Conservation (phyloP, 108 stramenopile species). For the Schizochytrium sp. region DNA sequence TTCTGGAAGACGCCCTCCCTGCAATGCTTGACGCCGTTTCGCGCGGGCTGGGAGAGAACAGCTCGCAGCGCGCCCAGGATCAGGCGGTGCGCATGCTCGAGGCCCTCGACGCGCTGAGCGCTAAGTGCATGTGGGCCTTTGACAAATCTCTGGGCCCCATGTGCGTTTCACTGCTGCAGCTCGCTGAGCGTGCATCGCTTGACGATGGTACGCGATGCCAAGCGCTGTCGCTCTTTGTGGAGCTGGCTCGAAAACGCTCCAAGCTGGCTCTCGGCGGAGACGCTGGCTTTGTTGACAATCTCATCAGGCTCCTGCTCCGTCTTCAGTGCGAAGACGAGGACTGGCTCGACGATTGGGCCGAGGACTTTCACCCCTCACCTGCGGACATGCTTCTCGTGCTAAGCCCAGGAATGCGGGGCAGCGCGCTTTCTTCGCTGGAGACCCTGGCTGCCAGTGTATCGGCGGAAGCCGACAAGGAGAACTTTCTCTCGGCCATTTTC, state of each 20-base stretch:
- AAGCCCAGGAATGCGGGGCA: neutral
- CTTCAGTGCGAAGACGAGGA: neutral
- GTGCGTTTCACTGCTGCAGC: conserved; percentile 5
- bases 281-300: neutral
- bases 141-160: neutral
- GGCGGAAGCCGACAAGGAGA: neutral
- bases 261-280: neutral
- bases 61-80: neutral
- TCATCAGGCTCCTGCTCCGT: neutral
- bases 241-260: neutral
- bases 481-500: neutral
- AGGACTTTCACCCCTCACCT: neutral
- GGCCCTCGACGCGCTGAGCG: neutral
- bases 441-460: neutral
- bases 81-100: neutral
- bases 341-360: conserved; percentile 4
- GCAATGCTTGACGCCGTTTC: neutral
- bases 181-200: neutral
- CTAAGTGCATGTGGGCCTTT: neutral
- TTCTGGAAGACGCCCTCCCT: neutral
- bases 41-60: neutral
- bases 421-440: neutral
- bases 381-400: neutral
- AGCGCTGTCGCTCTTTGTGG: neutral
- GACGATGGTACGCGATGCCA: neutral